Evolutionary conservation across 331 rosid species (phyloP), one percentile per base, ranked within the genome.

Genomic region (Telfairia occidentalis): DNA sequence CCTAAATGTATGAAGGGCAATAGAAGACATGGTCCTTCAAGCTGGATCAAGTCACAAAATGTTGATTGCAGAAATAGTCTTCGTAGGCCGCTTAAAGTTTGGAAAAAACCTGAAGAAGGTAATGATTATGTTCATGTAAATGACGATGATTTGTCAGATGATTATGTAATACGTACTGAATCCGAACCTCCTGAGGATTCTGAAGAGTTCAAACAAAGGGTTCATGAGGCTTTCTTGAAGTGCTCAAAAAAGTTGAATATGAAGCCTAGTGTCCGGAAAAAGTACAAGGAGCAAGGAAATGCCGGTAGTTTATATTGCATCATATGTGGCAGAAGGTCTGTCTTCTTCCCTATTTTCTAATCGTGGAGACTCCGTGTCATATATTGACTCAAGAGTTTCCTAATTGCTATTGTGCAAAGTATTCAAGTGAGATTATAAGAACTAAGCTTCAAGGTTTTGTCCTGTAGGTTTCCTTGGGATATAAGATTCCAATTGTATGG

Each of bases 251-350:
- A 59, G 79, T 72, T 94, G 86, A 94, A 87, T 91, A 76, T 83
- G 83, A 79, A 81, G 81, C 38, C 84, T 46, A 74, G 73, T 82
- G 86, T 87, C 75, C 91, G 82, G 70, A 88, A 85, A 85, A 86
- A 96, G 81, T 94, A 91, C 86, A 88, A 71, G 82, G 91, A 87
- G 76, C 92, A 89, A 80, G 98, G 98, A 82, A 91, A 87, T 75
- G 89, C 89, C 73, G 96, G 97, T 73, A 84, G 89, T 86, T 89
- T 94, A 87, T 94, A 83, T 88, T 94, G 98, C 92, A 81, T 91
- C 78, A 92, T 86, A 42, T 94, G 98, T 75, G 92, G 98, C 87
- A 83, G 79, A 89, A 94, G 98, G 98, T 94, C 80, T 83, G 96
- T 89, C 84, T 87, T 86, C 87, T 88, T 84, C 79, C 79, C 82